These are phyloP conservation scores for Pseudogymnoascus sp. DNA, from an alignment of 2,329 filamentous ascomycete species.

Conservation along the genomic window DNA sequence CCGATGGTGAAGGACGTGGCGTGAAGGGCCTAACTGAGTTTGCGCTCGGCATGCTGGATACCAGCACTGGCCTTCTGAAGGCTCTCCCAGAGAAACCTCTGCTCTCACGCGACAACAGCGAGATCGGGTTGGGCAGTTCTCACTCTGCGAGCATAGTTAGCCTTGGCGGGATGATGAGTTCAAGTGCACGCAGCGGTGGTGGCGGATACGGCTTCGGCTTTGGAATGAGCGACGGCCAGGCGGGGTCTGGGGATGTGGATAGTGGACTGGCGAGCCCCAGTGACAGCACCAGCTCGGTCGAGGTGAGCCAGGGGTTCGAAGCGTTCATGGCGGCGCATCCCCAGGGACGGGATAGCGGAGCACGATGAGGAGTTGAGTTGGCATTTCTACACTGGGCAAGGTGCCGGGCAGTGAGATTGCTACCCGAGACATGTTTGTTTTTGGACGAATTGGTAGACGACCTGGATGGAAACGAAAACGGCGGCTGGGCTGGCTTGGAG, in stretches of 20 bases:
- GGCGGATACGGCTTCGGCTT: slow-evolving; percentile 21
- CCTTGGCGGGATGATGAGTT: slow-evolving; percentile 7
- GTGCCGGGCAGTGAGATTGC: background rate
- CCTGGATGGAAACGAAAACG: background rate
- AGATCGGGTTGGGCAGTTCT: slow-evolving; percentile 13
- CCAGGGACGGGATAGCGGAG: background rate
- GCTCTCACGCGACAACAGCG: slow-evolving; percentile 43
- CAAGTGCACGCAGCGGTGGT: slow-evolving; percentile 11
- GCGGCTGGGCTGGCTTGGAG: background rate
- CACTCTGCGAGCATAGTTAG: background rate
- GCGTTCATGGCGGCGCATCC: slow-evolving; percentile 4
- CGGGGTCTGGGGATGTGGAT: slow-evolving; percentile 12
- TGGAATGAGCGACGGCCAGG: slow-evolving; percentile 16
- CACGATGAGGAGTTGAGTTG: background rate
- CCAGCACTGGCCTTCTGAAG: slow-evolving; percentile 59
- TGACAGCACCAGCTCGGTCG: slow-evolving; percentile 25
- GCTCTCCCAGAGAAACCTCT: slow-evolving; percentile 63
- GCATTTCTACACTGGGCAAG: background rate
- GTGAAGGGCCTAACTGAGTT: slow-evolving; percentile 54
- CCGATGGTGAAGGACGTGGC: slow-evolving; percentile 33
- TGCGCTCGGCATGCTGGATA: slow-evolving; percentile 71
- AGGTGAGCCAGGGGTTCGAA: slow-evolving; percentile 5
- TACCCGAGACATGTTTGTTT: background rate
- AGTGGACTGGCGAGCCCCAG: slow-evolving; percentile 27
- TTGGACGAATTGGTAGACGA: background rate